Conservation (phyloP, 768 basidiomycete species). For the Ramaria sp. region DNA sequence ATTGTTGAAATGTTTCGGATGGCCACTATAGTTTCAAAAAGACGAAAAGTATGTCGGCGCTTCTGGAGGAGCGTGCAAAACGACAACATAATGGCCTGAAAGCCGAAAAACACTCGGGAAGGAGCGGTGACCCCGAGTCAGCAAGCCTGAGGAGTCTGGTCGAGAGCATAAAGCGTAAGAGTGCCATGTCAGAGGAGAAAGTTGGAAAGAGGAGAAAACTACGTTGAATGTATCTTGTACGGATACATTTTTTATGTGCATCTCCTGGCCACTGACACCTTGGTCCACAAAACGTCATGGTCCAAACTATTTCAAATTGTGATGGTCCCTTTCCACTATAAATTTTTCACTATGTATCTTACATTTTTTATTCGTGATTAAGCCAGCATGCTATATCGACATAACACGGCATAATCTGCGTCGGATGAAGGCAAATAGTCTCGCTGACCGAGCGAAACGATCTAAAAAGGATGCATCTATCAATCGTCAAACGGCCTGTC, state of each 20-base stretch:
- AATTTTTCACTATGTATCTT: too few relatives aligned
- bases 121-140: neutral
- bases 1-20: neutral
- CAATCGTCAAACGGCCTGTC: too few relatives aligned
- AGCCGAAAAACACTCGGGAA: constrained; percentile 11
- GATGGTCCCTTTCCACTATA: too few relatives aligned
- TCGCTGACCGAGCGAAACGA: too few relatives aligned
- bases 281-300: too few relatives aligned
- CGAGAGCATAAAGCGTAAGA: constrained; percentile 82
- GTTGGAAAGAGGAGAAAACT: constrained; percentile 32
- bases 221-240: constrained; percentile 6
- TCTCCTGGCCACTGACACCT: neutral
- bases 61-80: constrained; percentile 76
- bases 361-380: too few relatives aligned
- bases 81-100: constrained; percentile 30
- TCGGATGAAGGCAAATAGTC: too few relatives aligned
- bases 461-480: too few relatives aligned
- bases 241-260: neutral
- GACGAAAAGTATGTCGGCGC: constrained; percentile 79
- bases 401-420: too few relatives aligned
- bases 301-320: too few relatives aligned
- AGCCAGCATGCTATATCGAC: too few relatives aligned
- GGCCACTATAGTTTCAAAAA: constrained; percentile 66
- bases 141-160: constrained; percentile 53
- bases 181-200: constrained; percentile 19